Base-by-base conservation (phyloP, 2,329 filamentous ascomycete species). In the Aspergillus amoenus region DNA sequence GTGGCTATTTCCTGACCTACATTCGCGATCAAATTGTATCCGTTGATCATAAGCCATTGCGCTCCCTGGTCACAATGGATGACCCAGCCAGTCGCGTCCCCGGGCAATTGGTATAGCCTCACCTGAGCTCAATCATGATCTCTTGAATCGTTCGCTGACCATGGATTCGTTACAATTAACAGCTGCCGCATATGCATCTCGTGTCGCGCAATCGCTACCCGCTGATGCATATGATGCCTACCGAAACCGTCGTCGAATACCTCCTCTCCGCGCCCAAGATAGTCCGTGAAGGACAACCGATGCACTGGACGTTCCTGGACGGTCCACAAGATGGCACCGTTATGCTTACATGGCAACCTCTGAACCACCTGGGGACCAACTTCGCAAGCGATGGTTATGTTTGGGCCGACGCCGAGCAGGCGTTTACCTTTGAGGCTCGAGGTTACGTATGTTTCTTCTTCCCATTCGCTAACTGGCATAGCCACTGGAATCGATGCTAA, bases 291-390 rank as follows among this genome's bases (percentile, higher is more conserved):
- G 82, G 87, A 62, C 88, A 92, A 48, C 86, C 93, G 3, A 93
- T 99, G 82, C 90, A 88, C 76, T 99, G 93, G 93, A 93, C 89
- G 45, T 96, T 93, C 73, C 84, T 97, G 56, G 87, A 94, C 66
- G 84, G 86, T 52, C 93, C 93, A 11, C 82, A 82, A 52, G 91
- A 96, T 74, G 92, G 92, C 55, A 88, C 88, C 8, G 84, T 96
- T 44, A 84, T 94, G 70, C 81, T 97, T 61, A 89, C 89, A 52
- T 97, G 93, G 93, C 92, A 97, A 73, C 89, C 93, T 2, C 80
- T 89, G 52, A 83, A 87, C 66, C 84, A 87, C 57, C 75, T 90
- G 55, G 85, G 84, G 4, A 86, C 84, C 2, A 88, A 87, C 66
- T 96, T 93, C 70, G 88, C 93, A 8, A 96, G 89, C 37, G 93